phyloP scores from a whole-genome alignment of 164 flowering plant species.

The Umbilicus rupestris region DNA sequence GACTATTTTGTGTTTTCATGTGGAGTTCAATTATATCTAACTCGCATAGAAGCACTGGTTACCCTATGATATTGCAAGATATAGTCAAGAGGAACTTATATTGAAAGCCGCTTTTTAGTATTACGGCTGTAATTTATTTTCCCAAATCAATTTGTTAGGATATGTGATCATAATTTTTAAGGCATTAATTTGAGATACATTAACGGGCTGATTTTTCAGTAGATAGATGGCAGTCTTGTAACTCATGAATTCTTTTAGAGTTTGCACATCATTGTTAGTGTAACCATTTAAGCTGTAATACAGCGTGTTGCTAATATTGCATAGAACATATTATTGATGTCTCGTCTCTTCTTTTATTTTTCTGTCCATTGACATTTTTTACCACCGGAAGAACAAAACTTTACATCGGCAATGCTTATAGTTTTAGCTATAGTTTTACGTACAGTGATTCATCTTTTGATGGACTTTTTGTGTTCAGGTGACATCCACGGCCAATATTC shows the following conservation, averaged over 20 bases:
- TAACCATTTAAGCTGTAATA: background rate
- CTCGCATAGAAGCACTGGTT: no score
- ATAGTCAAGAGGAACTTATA: no score
- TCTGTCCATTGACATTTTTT: background rate
- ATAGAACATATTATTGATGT: background rate
- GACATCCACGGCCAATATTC: conserved; percentile 53
- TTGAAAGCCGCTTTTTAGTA: no score
- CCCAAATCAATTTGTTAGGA: no score
- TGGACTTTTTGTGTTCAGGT: conserved; percentile 21
- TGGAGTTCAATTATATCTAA: no score
- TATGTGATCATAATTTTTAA: no score
- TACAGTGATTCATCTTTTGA: background rate
- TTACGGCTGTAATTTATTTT: no score
- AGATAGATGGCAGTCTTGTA: no score
- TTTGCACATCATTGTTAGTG: background rate
- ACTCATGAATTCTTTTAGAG: background rate
- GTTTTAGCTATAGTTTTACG: background rate
- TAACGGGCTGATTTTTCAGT: no score
- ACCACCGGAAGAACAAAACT: background rate
- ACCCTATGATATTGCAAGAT: no score
- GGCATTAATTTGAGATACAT: no score
- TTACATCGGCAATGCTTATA: background rate
- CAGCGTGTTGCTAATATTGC: background rate
- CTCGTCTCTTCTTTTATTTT: background rate
- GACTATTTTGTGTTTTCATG: no score